A percentile compares a stretch with the other conserved stretches of the same genome.
phyloP scores from a whole-genome alignment of 2,329 filamentous ascomycete genomes.

The Ophiostoma montium region DNA sequence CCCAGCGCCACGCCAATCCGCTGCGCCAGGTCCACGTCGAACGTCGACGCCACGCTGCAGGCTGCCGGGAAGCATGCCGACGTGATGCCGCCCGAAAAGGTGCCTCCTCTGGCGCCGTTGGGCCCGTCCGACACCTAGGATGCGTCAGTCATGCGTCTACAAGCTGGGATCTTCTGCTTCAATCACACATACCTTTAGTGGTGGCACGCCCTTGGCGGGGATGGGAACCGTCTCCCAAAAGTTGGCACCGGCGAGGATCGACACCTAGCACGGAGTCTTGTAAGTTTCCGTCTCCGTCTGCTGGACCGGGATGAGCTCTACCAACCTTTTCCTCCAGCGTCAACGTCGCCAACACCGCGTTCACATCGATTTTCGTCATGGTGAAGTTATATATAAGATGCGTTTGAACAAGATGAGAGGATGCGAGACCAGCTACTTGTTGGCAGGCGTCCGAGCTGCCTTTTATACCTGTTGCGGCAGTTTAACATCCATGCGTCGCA shows the following conservation, averaged over 20 bases:
- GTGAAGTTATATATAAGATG: background rate
- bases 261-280: background rate
- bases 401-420: background rate
- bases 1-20: background rate
- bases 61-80: conserved; percentile 4
- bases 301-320: background rate
- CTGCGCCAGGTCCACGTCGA: background rate
- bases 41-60: conserved; percentile 2
- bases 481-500: too few species aligned
- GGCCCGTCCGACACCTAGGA: background rate
- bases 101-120: conserved; percentile 1
- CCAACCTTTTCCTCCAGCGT: conserved; percentile 3
- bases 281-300: background rate
- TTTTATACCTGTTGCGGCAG: background rate
- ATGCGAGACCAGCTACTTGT: background rate
- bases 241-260: background rate
- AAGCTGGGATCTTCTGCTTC: too few species aligned
- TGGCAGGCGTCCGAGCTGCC: background rate
- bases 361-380: background rate
- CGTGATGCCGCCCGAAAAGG: conserved; percentile 1
- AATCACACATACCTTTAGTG: background rate
- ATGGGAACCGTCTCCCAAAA: conserved; percentile 1
- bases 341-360: background rate
- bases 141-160: background rate
- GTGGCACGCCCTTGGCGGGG: background rate